These are phyloP conservation scores for Trichoderma lentiforme DNA, from an alignment of 2,329 filamentous ascomycete genomes.

Conservation along the genomic window DNA sequence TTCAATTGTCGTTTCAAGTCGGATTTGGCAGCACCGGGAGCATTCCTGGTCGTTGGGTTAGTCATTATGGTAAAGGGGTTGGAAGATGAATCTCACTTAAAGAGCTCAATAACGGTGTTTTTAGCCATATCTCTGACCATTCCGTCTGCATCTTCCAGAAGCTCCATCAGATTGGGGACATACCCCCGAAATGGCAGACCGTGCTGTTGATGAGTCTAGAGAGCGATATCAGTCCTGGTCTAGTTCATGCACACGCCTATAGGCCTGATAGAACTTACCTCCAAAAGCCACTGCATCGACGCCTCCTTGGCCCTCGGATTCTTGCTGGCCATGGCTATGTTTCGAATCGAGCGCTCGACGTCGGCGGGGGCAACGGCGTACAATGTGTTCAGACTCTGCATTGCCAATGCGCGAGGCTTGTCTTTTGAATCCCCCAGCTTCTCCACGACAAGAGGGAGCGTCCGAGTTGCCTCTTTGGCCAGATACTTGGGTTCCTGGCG, in stretches of 20 bases:
- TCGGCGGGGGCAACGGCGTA: constrained; percentile 67
- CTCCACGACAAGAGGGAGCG: constrained; percentile 74
- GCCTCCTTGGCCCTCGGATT: constrained; percentile 82
- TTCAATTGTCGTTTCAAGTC: constrained; percentile 85
- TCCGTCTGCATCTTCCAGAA: constrained; percentile 86
- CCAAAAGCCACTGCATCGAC: constrained; percentile 79
- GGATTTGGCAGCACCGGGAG: constrained; percentile 78
- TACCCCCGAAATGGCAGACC: constrained; percentile 78
- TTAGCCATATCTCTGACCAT: constrained; percentile 84
- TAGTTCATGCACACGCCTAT: not conserved
- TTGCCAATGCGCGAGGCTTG: constrained; percentile 71
- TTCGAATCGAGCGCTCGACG: constrained; percentile 76
- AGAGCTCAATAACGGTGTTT: constrained; percentile 78
- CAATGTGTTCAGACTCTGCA: constrained; percentile 73
- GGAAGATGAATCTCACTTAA: constrained; percentile 55
- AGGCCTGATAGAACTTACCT: constrained; percentile 45
- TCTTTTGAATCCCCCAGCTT: constrained; percentile 87
- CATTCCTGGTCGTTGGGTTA: constrained; percentile 50
- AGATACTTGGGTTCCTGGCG: constrained; percentile 78
- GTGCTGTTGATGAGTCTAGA: constrained; percentile 75
- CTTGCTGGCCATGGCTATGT: constrained; percentile 73
- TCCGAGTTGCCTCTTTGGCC: constrained; percentile 64
- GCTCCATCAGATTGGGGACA: constrained; percentile 76
- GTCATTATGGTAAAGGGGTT: not conserved
- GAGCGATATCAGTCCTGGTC: constrained; percentile 23